Evolutionary conservation across 73 alveolate species (phyloP), one percentile per base, ranked within the genome.

Genomic region (Paramecium pentaurelia): DNA sequence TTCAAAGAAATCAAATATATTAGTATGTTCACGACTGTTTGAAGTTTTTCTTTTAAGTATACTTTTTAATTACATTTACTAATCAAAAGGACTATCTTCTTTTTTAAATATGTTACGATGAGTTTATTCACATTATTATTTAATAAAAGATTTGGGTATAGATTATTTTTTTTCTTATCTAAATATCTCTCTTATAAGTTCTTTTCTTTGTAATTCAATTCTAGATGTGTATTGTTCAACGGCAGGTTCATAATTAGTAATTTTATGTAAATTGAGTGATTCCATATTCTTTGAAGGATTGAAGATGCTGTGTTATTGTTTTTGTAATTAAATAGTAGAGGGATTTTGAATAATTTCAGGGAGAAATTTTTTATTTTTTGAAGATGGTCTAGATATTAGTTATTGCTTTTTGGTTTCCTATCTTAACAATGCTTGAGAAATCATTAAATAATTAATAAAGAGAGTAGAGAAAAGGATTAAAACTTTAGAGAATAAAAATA

Each of bases 1-100:
- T 27, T 80, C 91, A 47, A 80, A 80, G 75, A 80, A 80, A 80
- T 40, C 44, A 14, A 80, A 47, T 38, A 80, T 44, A 27, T 80
- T 77, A 14, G 91, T 25, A 80, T 80, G 91, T 47, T 80, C 91
- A 4, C 75, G 49, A 49, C 77, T 45, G 34, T 80, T 80, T 42
- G 91, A 80, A 14, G 44, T 32, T 80, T 40, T 80, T 80, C 91
- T 45, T 49, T 80, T 80, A 4, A 80, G 75, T 25, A 80, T 80
- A 73, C 87, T 73, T 73, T 73, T 73, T 34, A 64, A 18, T 64
- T 64, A 28, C 42, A 34, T 64, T 64, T 64, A 12, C 28, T 64
- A 64, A 32, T 64, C 84, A 3, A 6, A 28, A 3, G 8, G 25
- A 64, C 2, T 28, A 11, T 64, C 54, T 64, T 64, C 84, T 64